A percentile compares a stretch with the other conserved stretches of the same genome.
Evolutionary conservation across 1,284 basidiomycete genomes (phyloP).

Genomic region (Grifola frondosa): DNA sequence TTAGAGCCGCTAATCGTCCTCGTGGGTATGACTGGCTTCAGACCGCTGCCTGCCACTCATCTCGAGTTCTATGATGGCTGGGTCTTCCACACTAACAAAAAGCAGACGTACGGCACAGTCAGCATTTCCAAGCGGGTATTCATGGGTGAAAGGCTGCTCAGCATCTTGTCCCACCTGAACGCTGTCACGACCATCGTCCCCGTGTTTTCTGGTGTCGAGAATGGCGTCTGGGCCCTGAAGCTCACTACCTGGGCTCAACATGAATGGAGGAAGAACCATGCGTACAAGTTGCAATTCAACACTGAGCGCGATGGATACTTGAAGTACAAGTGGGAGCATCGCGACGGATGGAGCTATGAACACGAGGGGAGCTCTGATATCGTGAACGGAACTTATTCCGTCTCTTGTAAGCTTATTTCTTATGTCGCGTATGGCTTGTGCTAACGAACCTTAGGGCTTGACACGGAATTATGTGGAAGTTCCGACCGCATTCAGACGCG

Average conservation of each 20-base stretch:
- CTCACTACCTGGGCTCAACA: constrained; percentile 31
- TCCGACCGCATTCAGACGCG: constrained; percentile 26
- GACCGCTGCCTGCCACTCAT: constrained; percentile 18
- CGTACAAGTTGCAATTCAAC: constrained; percentile 21
- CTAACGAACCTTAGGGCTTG: constrained; percentile 23
- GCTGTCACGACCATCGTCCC: constrained; percentile 33
- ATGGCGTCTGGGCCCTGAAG: too few species aligned
- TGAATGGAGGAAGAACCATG: constrained; percentile 21
- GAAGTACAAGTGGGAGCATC: constrained; percentile 30
- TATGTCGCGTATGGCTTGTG: too few species aligned
- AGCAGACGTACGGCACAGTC: constrained; percentile 31
- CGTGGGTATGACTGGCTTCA: constrained; percentile 29
- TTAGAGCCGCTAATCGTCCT: constrained; percentile 30
- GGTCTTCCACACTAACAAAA: constrained; percentile 24
- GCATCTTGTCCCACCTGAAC: constrained; percentile 29
- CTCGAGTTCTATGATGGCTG: constrained; percentile 26
- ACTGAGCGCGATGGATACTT: constrained; percentile 17
- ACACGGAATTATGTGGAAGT: constrained; percentile 32
- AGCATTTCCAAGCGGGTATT: constrained; percentile 29
- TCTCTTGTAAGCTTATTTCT: constrained; percentile 24
- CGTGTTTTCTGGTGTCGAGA: constrained; percentile 23
- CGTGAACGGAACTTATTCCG: constrained; percentile 24
- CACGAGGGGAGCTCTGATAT: constrained; percentile 24
- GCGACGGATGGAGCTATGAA: constrained; percentile 31
- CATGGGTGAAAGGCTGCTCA: constrained; percentile 31